Evolutionary conservation across 805 yeast species (phyloP).

Genomic region (Yarrowia sp.): DNA sequence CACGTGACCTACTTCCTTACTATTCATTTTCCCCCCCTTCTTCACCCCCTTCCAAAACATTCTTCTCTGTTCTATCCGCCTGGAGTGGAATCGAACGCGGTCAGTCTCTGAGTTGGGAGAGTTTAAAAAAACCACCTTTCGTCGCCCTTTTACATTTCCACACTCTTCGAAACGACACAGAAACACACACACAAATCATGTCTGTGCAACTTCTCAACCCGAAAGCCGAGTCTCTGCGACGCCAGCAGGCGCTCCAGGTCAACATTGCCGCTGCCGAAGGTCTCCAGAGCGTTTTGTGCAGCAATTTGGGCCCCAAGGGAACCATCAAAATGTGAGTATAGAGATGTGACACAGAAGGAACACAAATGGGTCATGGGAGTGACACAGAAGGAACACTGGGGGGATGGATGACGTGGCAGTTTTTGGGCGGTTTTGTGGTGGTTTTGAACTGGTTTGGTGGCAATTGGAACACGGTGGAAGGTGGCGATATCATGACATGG

Average conservation of each 20-base stretch:
- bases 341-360: constrained; percentile 29
- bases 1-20: no score
- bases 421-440: neutral
- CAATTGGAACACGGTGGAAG: neutral
- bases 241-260: constrained; percentile 93
- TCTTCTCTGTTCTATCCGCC: no score
- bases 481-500: neutral
- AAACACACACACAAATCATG: constrained; percentile 29
- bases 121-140: no score
- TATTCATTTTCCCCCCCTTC: no score
- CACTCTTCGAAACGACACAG: constrained; percentile 16
- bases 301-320: constrained; percentile 96
- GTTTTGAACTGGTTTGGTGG: neutral
- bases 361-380: no score
- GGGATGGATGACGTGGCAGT: neutral
- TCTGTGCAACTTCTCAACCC: constrained; percentile 84
- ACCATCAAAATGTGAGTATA: constrained; percentile 70
- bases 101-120: no score
- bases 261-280: constrained; percentile 97
- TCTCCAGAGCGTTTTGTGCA: constrained; percentile 82
- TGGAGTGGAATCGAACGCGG: no score
- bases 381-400: neutral
- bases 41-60: no score
- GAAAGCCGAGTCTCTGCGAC: constrained; percentile 93
- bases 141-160: constrained; percentile 10